These are phyloP conservation scores for Aspergillus amoenus DNA, from an alignment of 2,329 filamentous ascomycete genomes.

Conservation along the genomic window DNA sequence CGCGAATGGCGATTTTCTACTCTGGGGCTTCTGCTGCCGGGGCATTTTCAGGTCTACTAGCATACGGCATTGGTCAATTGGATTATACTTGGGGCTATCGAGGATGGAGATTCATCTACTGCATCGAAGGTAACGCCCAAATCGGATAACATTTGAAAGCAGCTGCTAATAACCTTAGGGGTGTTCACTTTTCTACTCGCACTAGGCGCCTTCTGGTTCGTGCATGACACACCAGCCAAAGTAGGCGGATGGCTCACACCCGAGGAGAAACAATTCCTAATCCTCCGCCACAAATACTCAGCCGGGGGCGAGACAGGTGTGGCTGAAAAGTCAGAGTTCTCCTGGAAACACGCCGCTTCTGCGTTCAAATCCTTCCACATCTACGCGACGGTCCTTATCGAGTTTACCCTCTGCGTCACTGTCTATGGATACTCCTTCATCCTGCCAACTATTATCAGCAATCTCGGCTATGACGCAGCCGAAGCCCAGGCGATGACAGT, in stretches of 20 bases:
- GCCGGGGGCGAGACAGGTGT: constrained; percentile 3
- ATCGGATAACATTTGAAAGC: neutral
- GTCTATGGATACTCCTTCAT: neutral
- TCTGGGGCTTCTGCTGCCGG: constrained; percentile 74
- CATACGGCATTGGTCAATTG: constrained; percentile 82
- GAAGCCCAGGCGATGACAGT: constrained; percentile 29
- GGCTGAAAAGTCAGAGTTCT: constrained; percentile 2
- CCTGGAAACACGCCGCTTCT: neutral
- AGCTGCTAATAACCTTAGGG: neutral
- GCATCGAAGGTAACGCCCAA: constrained; percentile 55
- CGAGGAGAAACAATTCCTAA: neutral
- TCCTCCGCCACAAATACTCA: constrained; percentile 3
- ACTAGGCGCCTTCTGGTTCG: neutral
- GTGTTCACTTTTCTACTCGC: neutral
- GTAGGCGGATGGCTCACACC: neutral
- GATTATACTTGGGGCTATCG: constrained; percentile 52
- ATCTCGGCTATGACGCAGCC: constrained; percentile 42
- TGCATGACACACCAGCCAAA: neutral
- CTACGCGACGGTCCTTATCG: constrained; percentile 61
- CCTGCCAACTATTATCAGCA: constrained; percentile 42
- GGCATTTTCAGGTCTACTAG: constrained; percentile 79
- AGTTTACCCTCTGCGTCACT: constrained; percentile 23
- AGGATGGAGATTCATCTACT: constrained; percentile 46
- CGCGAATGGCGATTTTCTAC: constrained; percentile 72
- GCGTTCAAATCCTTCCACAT: neutral